Evolutionary conservation across 768 basidiomycete genomes (phyloP).

Genomic region (Lentinula boryana): DNA sequence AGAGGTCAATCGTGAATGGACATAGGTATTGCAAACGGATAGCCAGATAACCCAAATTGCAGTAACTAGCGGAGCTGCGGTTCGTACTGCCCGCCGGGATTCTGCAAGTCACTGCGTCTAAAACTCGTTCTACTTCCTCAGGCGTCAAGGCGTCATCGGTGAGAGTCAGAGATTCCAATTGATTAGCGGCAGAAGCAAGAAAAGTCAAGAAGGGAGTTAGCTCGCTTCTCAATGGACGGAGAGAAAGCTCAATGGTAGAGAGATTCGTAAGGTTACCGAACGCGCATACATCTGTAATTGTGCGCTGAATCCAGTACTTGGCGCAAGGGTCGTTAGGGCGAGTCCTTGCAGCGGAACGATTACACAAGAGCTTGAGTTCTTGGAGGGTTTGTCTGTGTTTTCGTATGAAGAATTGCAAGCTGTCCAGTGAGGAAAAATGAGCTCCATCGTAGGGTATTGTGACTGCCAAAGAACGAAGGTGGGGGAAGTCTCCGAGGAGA

Average conservation of each 20-base stretch:
- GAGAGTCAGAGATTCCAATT: not conserved
- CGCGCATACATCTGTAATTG: not conserved
- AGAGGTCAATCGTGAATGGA: not conserved
- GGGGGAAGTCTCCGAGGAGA: conserved; percentile 31
- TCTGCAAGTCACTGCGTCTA: not conserved
- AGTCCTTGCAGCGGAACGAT: conserved; percentile 11
- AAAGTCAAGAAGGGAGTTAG: not conserved
- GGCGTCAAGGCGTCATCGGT: not conserved
- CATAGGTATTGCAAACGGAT: conserved; percentile 1
- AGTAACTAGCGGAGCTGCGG: not conserved
- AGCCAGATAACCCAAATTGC: not conserved
- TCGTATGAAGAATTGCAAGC: conserved; percentile 28
- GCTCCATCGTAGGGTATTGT: conserved; percentile 40
- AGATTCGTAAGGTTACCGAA: not conserved
- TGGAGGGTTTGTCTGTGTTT: conserved; percentile 28
- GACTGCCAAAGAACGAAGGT: conserved; percentile 28
- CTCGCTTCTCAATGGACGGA: not conserved
- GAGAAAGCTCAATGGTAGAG: not conserved
- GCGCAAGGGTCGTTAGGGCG: conserved; percentile 18
- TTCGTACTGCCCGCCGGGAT: not conserved
- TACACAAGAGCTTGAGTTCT: conserved; percentile 28
- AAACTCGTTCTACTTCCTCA: not conserved
- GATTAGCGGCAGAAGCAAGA: not conserved
- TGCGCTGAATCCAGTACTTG: conserved; percentile 37
- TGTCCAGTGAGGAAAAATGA: conserved; percentile 28